Conservation (phyloP, 306 rosid genomes). For the Rosa rugosa region DNA sequence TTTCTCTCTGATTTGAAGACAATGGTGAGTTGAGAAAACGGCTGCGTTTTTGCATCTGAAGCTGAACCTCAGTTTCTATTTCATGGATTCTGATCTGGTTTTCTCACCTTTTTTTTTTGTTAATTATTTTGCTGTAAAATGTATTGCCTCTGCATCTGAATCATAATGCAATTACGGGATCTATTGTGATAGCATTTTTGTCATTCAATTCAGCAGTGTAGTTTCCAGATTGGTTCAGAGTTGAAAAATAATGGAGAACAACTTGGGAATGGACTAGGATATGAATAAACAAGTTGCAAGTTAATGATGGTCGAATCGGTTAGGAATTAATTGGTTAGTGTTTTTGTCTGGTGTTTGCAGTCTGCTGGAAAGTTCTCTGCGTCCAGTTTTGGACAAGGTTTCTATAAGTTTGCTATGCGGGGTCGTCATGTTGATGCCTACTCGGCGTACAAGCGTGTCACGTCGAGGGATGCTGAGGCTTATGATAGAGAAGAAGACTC, state of each 20-base stretch:
- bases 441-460: constrained; percentile 45
- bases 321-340: not conserved
- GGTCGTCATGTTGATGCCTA: constrained; percentile 47
- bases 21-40: constrained; percentile 24
- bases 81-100: not conserved
- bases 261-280: not conserved
- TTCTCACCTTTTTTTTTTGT: not conserved
- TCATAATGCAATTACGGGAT: not conserved
- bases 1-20: not conserved
- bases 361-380: constrained; percentile 13
- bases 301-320: not conserved
- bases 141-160: not conserved
- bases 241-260: not conserved
- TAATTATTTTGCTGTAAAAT: not conserved
- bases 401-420: constrained; percentile 52
- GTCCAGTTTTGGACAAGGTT: constrained; percentile 33
- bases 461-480: constrained; percentile 44
- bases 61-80: not conserved
- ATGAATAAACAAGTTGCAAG: not conserved
- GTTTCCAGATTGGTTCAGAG: not conserved
- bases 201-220: not conserved
- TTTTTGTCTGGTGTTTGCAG: constrained; percentile 26
- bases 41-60: not conserved
- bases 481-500: constrained; percentile 48
- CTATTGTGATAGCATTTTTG: not conserved